Percentiles rank a stretch among this genome's conserved stretches.
These are phyloP conservation scores for Leccinum fibrillosum DNA, from an alignment of 768 basidiomycete genomes.

Conservation along the genomic window DNA sequence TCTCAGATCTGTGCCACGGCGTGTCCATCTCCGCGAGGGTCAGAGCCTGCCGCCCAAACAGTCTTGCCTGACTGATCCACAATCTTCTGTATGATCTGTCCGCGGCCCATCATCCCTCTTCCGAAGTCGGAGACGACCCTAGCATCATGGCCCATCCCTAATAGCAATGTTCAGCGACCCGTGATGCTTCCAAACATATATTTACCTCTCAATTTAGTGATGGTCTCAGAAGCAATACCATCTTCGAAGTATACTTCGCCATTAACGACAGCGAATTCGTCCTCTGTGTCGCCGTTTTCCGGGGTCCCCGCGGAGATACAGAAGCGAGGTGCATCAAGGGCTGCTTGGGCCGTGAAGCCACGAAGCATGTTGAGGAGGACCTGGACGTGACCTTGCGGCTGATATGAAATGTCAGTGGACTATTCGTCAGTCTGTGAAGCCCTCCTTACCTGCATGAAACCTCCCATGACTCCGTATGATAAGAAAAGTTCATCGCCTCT, in stretches of 20 bases:
- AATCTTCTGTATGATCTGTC: slow-evolving; percentile 87
- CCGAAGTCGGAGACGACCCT: slow-evolving; percentile 56
- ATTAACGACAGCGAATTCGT: slow-evolving; percentile 59
- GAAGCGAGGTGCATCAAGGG: slow-evolving; percentile 93
- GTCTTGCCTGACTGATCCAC: slow-evolving; percentile 58
- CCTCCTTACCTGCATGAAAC: slow-evolving; percentile 71
- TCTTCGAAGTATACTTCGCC: slow-evolving; percentile 91
- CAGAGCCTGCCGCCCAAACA: slow-evolving; percentile 97
- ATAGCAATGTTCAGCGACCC: slow-evolving; percentile 2
- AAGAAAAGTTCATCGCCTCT: slow-evolving; percentile 80
- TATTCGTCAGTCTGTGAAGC: background rate
- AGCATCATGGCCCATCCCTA: slow-evolving; percentile 90
- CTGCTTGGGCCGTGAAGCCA: slow-evolving; percentile 83
- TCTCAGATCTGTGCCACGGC: slow-evolving; percentile 78
- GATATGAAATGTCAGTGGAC: background rate
- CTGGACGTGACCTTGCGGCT: slow-evolving; percentile 97
- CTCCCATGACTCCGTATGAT: slow-evolving; percentile 90
- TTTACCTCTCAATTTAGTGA: slow-evolving; percentile 66
- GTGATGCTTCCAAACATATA: slow-evolving; percentile 2
- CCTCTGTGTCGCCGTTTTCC: slow-evolving; percentile 47
- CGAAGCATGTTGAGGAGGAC: slow-evolving; percentile 88
- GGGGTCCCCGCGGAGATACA: slow-evolving; percentile 88
- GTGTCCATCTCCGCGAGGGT: slow-evolving; percentile 85
- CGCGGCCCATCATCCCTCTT: slow-evolving; percentile 71
- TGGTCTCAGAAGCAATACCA: slow-evolving; percentile 58